A percentile compares a stretch with the other conserved stretches of the same genome.
These are phyloP conservation scores for Pseudohalonectria lignicola DNA, from an alignment of 2,329 filamentous ascomycete genomes.

Conservation along the genomic window DNA sequence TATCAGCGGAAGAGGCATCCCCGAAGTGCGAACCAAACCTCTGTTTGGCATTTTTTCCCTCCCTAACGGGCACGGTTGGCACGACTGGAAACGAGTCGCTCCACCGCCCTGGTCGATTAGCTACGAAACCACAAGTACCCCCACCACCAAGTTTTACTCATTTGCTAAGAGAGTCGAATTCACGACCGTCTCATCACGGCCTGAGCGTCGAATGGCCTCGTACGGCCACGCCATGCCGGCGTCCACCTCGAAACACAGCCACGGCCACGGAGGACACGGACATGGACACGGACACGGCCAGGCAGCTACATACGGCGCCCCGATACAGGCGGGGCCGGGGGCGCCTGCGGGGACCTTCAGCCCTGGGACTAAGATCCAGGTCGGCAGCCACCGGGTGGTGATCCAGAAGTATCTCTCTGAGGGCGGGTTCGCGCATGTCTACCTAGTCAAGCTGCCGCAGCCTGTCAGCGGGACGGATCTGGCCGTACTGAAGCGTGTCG, in stretches of 20 bases:
- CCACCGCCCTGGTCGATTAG: too few relatives aligned
- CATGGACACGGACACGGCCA: not conserved
- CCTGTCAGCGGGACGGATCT: constrained; percentile 67
- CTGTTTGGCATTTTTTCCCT: too few relatives aligned
- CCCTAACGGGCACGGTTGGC: too few relatives aligned
- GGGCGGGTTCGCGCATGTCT: constrained; percentile 96
- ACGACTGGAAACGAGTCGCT: too few relatives aligned
- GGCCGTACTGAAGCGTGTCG: constrained; percentile 87
- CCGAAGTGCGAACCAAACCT: too few relatives aligned
- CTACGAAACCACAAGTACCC: too few relatives aligned
- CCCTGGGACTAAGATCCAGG: constrained; percentile 92
- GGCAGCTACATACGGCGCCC: constrained; percentile 29
- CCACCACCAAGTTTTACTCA: too few relatives aligned
- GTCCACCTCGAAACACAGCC: not conserved
- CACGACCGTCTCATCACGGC: too few relatives aligned
- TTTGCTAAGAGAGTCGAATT: too few relatives aligned
- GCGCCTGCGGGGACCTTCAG: constrained; percentile 75
- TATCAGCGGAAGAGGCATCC: too few relatives aligned
- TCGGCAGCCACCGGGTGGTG: constrained; percentile 82
- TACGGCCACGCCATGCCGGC: constrained; percentile 7
- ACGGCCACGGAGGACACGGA: not conserved
- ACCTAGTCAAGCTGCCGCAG: constrained; percentile 78
- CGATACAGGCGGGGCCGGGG: constrained; percentile 25
- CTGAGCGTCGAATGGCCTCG: constrained; percentile 10
- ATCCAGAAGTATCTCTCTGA: constrained; percentile 98